A percentile compares a stretch with the other conserved stretches of the same genome.
Conservation (phyloP, 108 stramenopile species). For the Fragilaria crotonensis region DNA sequence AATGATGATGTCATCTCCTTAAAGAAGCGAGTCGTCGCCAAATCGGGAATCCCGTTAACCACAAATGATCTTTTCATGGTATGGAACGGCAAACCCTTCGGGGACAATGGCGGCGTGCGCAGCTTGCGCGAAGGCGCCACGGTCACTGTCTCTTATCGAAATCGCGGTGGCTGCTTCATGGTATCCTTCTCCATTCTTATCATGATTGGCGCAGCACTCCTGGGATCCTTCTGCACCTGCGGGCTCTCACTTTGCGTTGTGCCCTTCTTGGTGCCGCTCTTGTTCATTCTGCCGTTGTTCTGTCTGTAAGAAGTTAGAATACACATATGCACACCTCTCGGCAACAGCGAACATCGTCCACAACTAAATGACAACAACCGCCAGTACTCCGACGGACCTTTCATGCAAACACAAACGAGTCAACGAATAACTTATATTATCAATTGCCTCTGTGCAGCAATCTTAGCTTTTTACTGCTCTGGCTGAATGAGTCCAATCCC, state of each 20-base stretch:
- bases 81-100: constrained; percentile 11
- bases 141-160: constrained; percentile 22
- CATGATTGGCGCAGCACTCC: constrained; percentile 22
- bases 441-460: too few species aligned
- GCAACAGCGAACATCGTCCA: too few species aligned
- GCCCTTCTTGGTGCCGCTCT: constrained; percentile 40
- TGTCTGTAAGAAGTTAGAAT: constrained; percentile 47
- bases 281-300: constrained; percentile 46
- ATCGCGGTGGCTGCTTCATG: constrained; percentile 45
- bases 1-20: constrained; percentile 2
- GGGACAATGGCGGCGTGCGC: neutral
- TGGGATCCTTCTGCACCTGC: constrained; percentile 31
- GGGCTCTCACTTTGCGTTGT: constrained; percentile 28
- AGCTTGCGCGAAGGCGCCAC: constrained; percentile 15
- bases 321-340: too few species aligned
- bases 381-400: too few species aligned
- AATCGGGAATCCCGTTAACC: neutral
- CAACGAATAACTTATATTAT: too few species aligned
- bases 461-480: constrained; percentile 1
- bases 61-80: constrained; percentile 5
- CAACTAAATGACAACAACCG: too few species aligned
- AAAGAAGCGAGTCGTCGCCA: neutral
- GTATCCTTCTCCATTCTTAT: constrained; percentile 30
- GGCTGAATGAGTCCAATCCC: constrained; percentile 82
- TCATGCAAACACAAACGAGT: too few species aligned